Evolutionary conservation across 2,329 filamentous ascomycete genomes (phyloP).

Genomic region (Myriosclerotinia duriaeana): DNA sequence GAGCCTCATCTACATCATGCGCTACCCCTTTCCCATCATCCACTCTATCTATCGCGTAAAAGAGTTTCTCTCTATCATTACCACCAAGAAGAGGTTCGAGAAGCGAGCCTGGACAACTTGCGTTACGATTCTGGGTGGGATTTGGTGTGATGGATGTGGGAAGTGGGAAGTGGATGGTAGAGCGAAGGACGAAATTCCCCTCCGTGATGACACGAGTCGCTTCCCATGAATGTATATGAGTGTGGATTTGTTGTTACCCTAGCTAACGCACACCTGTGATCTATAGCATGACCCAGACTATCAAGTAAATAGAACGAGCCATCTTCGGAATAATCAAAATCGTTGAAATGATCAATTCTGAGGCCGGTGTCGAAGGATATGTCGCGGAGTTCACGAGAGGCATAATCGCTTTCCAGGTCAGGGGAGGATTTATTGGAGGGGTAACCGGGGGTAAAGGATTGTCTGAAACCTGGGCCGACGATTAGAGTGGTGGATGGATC

Average conservation of each 20-base stretch:
- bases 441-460: constrained; percentile 46
- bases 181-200: constrained; percentile 48
- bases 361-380: constrained; percentile 42
- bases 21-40: constrained; percentile 26
- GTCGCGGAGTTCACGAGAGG: constrained; percentile 41
- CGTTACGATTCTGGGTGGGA: constrained; percentile 39
- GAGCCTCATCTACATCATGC: constrained; percentile 40
- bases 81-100: constrained; percentile 44
- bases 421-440: constrained; percentile 44
- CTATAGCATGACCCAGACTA: constrained; percentile 44
- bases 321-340: constrained; percentile 56
- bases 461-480: constrained; percentile 50
- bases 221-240: constrained; percentile 46
- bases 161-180: constrained; percentile 45
- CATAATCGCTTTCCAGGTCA: constrained; percentile 46
- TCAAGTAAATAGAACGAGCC: constrained; percentile 55
- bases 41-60: constrained; percentile 39
- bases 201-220: constrained; percentile 44
- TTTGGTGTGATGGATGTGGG: constrained; percentile 43
- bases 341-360: constrained; percentile 48
- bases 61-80: constrained; percentile 37
- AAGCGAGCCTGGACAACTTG: constrained; percentile 45
- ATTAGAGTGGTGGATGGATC: constrained; percentile 45
- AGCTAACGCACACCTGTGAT: constrained; percentile 47
- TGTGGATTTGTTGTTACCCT: constrained; percentile 38